Base-by-base conservation (phyloP, 352 stramenopile genomes). In the Pythium myriotylum region DNA sequence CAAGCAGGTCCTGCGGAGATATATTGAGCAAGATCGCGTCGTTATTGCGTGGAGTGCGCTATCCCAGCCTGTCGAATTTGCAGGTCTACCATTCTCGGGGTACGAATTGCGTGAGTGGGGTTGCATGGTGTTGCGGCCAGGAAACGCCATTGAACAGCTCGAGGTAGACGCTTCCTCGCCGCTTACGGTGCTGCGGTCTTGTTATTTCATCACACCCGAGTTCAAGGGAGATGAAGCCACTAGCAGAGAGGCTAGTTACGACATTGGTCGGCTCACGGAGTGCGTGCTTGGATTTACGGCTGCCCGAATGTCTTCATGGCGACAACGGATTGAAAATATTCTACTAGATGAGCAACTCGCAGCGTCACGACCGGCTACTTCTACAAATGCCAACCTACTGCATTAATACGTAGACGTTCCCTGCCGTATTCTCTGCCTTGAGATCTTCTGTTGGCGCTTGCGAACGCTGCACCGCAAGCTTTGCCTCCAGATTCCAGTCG, bases 401-500 rank as follows among this genome's bases (percentile, higher is more conserved):
- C 29, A 35, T 5, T 35, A 10, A 35, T 10, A 35, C 29, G 29
- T 10, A 35, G 29, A 5, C 29, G 29, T 35, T 10, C 29, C 29
- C 29, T 35, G 10, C 29, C 5, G 5, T 10, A 35, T 35, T 10
- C 29, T 10, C 29, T 10, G 29, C 10, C 29, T 35, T 35, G 5
- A 35, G 29, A 35, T 35, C 29, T 35, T 23, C 40, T 5, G 13
- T 46, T 46, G 6, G 16, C 40, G 16, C 13, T 14, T 46, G 16
- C 4, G 77, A 89, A 14, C 78, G 68, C 48, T 72, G 63, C 13
- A 86, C 72, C 23, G 78, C 81, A 19, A 69, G 78, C 10, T 72
- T 24, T 10, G 81, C 70, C 37, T 86, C 72, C 8, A 73, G 32
- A 32, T 73, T 43, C 81, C 81, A 94, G 58, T 93, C 77, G 13